A percentile compares a stretch with the other conserved stretches of the same genome.
Conservation (phyloP, 495 filamentous ascomycete species). For the Penicillium goetzii region DNA sequence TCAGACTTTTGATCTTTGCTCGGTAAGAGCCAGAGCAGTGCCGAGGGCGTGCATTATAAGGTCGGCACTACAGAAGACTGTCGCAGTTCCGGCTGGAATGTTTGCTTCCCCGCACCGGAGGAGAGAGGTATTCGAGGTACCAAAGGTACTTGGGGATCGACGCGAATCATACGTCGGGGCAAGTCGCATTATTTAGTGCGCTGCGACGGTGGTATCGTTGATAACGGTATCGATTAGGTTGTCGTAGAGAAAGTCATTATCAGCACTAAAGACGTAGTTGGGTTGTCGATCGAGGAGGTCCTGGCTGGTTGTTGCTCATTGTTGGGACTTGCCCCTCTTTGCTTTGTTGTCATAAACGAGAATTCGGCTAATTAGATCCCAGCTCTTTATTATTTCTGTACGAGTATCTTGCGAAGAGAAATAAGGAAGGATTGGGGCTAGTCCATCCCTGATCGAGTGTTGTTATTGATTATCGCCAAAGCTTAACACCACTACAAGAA, state of each 20-base stretch:
- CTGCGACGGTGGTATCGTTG: slow-evolving; percentile 29
- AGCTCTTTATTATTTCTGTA: not conserved
- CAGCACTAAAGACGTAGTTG: not conserved
- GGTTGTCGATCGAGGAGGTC: not conserved
- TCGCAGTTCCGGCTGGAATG: slow-evolving; percentile 2
- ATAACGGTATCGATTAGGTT: slow-evolving; percentile 8
- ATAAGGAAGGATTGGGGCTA: no score
- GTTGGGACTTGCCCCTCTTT: not conserved
- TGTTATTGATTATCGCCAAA: not conserved
- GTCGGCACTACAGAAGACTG: not conserved
- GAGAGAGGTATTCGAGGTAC: slow-evolving; percentile 4
- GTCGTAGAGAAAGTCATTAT: not conserved
- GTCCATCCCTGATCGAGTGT: no score
- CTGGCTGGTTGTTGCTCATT: no score
- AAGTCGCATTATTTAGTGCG: slow-evolving; percentile 17
- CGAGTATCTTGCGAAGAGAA: no score
- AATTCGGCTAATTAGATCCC: not conserved
- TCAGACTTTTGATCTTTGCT: not conserved
- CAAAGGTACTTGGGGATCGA: slow-evolving; percentile 12
- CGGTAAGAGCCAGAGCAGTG: not conserved
- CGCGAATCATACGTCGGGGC: slow-evolving; percentile 21
- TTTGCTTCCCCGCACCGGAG: slow-evolving; percentile 26
- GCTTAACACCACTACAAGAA: not conserved
- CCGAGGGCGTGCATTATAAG: slow-evolving; percentile 6
- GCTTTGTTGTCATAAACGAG: not conserved